Evolutionary conservation across 345 rosid genomes (phyloP), one percentile per base, ranked within the genome.

Genomic region (Salix koriyanagi): DNA sequence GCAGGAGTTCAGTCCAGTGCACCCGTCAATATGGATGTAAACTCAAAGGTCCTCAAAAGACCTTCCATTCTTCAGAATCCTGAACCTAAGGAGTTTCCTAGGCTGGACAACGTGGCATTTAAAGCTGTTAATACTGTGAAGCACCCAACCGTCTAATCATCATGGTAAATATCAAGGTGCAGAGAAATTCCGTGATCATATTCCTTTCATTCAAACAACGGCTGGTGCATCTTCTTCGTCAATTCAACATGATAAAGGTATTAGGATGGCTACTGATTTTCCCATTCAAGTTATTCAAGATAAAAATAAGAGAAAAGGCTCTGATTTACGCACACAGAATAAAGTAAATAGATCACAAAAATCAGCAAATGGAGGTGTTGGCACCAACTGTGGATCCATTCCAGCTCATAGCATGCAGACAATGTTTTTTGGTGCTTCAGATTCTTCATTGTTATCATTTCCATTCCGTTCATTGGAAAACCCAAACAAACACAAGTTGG

Each of bases 161-260:
- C 68, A 73, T 83, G 82, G 82, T 46, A 84, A 86, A 81, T 85
- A 83, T 62, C 80, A 80, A 58, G 42, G 80, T 46, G 68, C 86
- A 1, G 87, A 86, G 75, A 79, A 75, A 79, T 73, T 87, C 34
- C 76, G 56, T 21, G 82, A 76, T 68, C 70, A 37, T 56, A 75
- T 82, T 74, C 82, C 89, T 67, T 67, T 85, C 61, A 75, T 26
- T 79, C 84, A 86, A 65, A 65, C 64, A 14, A 76, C 83, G 7
- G 74, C 79, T 32, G 89, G 93, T 71, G 68, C 90, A 67, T 87
- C 94, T 82, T 83, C 92, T 26, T 84, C 87, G 25, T 83, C 91
- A 62, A 77, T 83, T 83, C 89, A 75, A 79, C 81, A 81, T 73
- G 84, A 84, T 80, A 87, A 76, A 72, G 67, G 73, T 79, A 83